A percentile compares a stretch with the other conserved stretches of the same genome.
phyloP scores from a whole-genome alignment of 2,329 filamentous ascomycete species.

The Botrytis tulipae region DNA sequence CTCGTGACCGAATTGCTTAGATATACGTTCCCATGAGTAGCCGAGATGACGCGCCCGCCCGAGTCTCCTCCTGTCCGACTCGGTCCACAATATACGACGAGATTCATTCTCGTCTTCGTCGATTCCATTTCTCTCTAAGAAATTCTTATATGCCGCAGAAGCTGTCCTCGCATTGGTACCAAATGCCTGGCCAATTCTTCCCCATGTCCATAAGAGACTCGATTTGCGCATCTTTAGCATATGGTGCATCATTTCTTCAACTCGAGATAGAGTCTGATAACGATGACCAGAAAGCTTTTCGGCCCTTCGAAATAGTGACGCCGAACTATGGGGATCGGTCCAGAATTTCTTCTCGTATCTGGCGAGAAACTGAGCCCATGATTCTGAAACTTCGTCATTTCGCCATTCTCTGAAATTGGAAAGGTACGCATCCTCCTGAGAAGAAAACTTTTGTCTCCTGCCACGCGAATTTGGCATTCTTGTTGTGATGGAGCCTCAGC shows the following conservation, averaged over 20 bases:
- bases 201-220: conserved; percentile 1
- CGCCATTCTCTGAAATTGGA: neutral
- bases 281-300: neutral
- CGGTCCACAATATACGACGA: neutral
- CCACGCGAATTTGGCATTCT: neutral
- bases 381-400: neutral
- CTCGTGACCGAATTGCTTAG: neutral
- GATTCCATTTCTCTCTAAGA: neutral
- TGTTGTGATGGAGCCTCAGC: neutral
- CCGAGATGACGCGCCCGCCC: conserved; percentile 1
- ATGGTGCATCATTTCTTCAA: neutral
- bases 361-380: conserved; percentile 1
- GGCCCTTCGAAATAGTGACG: neutral
- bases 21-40: conserved; percentile 1
- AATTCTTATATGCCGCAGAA: neutral
- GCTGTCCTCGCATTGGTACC: neutral
- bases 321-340: neutral
- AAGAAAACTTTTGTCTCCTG: neutral
- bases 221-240: conserved; percentile 1
- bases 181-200: conserved; percentile 6
- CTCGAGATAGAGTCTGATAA: neutral
- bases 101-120: neutral
- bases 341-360: conserved; percentile 2
- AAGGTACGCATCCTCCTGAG: neutral
- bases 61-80: neutral